Conservation (phyloP, 2,329 filamentous ascomycete genomes). For the Colletotrichum shisoi region DNA sequence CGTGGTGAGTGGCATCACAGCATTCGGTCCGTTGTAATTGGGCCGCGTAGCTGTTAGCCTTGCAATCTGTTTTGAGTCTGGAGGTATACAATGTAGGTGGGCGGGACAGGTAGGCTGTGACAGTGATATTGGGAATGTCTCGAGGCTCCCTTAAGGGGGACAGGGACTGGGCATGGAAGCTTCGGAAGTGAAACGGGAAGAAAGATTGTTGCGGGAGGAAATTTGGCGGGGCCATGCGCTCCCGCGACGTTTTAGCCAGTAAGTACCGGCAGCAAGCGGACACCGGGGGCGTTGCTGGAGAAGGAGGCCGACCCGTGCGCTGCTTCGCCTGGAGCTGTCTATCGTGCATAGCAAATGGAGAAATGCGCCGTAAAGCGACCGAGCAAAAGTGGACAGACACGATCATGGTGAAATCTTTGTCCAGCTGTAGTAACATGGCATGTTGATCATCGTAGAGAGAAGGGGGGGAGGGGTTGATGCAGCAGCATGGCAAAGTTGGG, state of each 20-base stretch:
- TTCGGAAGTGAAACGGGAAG: constrained; percentile 26
- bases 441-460: constrained; percentile 12
- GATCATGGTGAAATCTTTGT: constrained; percentile 10
- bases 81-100: background rate
- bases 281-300: constrained; percentile 10
- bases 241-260: background rate
- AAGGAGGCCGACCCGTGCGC: constrained; percentile 12
- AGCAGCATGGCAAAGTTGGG: background rate
- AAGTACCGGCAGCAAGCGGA: background rate
- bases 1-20: constrained; percentile 44
- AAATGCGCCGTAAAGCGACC: constrained; percentile 33
- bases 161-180: constrained; percentile 6
- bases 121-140: background rate
- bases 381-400: constrained; percentile 25
- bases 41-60: constrained; percentile 14
- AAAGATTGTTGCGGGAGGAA: constrained; percentile 11
- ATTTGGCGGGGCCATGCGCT: constrained; percentile 14
- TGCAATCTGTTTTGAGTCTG: constrained; percentile 13
- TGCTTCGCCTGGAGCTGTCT: constrained; percentile 1
- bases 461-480: constrained; percentile 1
- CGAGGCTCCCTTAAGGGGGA: background rate
- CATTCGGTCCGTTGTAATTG: constrained; percentile 10
- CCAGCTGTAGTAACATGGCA: constrained; percentile 4
- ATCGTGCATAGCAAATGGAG: constrained; percentile 25
- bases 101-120: background rate